Evolutionary conservation across 495 filamentous ascomycete genomes (phyloP), one percentile per base, ranked within the genome.

Genomic region (Astrothelium macrocarpum): DNA sequence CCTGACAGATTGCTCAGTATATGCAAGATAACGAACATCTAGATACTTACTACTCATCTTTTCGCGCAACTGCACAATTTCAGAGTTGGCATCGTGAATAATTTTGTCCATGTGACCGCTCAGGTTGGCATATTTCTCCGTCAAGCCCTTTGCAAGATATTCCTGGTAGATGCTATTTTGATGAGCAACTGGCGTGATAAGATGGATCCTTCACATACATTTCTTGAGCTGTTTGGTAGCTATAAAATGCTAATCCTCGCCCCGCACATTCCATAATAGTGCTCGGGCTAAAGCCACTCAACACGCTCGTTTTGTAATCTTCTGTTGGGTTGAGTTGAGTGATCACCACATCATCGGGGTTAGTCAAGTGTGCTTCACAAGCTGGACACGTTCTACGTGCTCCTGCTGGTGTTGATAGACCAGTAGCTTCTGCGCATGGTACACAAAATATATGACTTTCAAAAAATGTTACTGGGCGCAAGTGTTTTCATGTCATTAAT

Each of bases 191-290:
- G 9, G 7, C 25, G 49, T n/a, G 31, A 20, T 39, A 59, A 31
- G n/a, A 5, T 10, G 42, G 7, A n/a, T 61, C 12, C 11, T 10
- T 28, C 18, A 29, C 65, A 43, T 31, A 95, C 91, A 97, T 91
- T 76, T 97, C 90, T 70, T 96, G 91, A 5, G 86, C 87, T 16
- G 89, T 86, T 68, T 97, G 94, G 72, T 96, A 97, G 39, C 86
- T 84, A 88, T 90, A 98, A 70, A 97, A 97, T 18, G 81, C 84
- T 62, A 97, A 73, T 3, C 87, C 94, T 62, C 90, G 82, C 14
- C 87, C 88, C 59, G 92, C 88, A 68, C 90, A 95, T 71, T 97
- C 94, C 82, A 96, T 91, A 61, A 98, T 89, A 12, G 86, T 82
- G 43, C 82, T 87, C 1, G 94, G 94, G 62, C 83, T 89, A 5